Percentiles rank a stretch among this genome's conserved stretches.
Evolutionary conservation across 306 rosid species (phyloP).

Genomic region (Sesbania bispinosa): DNA sequence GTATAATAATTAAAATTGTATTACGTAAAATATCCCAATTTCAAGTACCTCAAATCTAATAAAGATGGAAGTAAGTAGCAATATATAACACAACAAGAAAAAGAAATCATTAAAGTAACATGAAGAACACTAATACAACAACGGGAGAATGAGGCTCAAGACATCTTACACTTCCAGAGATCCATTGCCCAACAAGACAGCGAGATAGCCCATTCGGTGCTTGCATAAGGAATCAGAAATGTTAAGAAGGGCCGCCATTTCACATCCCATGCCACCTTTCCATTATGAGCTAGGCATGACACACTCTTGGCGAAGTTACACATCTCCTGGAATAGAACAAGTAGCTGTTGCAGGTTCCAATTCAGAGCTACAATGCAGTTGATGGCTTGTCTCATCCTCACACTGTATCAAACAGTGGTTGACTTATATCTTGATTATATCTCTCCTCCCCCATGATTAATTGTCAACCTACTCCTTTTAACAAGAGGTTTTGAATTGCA

Average conservation of each 20-base stretch:
- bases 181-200: slow-evolving; percentile 87
- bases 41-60: background rate
- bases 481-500: slow-evolving; percentile 27
- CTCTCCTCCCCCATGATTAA: slow-evolving; percentile 22
- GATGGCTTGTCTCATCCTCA: slow-evolving; percentile 36
- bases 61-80: slow-evolving; percentile 4
- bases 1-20: background rate
- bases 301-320: slow-evolving; percentile 74
- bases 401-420: slow-evolving; percentile 24
- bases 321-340: slow-evolving; percentile 43
- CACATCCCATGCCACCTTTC: slow-evolving; percentile 97
- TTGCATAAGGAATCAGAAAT: slow-evolving; percentile 36
- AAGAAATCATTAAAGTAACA: background rate
- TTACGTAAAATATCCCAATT: slow-evolving; percentile 3
- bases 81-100: slow-evolving; percentile 2
- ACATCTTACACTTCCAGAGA: slow-evolving; percentile 90
- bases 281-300: slow-evolving; percentile 84
- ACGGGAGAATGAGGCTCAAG: slow-evolving; percentile 21
- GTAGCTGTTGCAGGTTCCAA: slow-evolving; percentile 29
- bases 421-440: slow-evolving; percentile 29
- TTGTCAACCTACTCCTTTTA: slow-evolving; percentile 33
- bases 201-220: slow-evolving; percentile 89
- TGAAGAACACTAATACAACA: background rate
- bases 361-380: slow-evolving; percentile 28
- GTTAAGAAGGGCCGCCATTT: slow-evolving; percentile 79